Evolutionary conservation across 805 yeast genomes (phyloP).

Genomic region (Saturnispora halmiae): DNA sequence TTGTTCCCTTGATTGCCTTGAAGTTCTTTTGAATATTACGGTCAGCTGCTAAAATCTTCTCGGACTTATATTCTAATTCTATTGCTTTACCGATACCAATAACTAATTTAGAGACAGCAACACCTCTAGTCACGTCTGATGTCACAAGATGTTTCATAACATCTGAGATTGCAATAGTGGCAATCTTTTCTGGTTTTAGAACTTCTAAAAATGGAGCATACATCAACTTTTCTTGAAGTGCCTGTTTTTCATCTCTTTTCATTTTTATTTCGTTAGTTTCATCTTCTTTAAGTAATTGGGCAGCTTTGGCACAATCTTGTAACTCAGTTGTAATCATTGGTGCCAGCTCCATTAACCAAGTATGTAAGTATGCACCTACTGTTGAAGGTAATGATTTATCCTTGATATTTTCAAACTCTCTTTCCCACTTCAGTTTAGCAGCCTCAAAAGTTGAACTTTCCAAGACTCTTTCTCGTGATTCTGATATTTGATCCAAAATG

Average conservation of each 20-base stretch:
- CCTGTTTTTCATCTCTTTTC: slow-evolving; percentile 16
- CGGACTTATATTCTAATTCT: slow-evolving; percentile 75
- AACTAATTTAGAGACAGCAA: slow-evolving; percentile 77
- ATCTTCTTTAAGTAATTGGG: slow-evolving; percentile 19
- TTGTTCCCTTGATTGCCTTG: slow-evolving; percentile 39
- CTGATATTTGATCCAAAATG: slow-evolving; percentile 60
- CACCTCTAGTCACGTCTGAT: slow-evolving; percentile 69
- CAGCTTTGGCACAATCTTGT: slow-evolving; percentile 40
- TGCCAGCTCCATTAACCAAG: slow-evolving; percentile 70
- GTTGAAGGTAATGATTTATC: slow-evolving; percentile 42
- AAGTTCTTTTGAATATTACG: slow-evolving; percentile 45
- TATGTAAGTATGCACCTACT: slow-evolving; percentile 67
- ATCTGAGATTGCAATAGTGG: slow-evolving; percentile 79
- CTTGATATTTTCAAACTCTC: slow-evolving; percentile 49
- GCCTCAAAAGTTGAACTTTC: slow-evolving; percentile 78
- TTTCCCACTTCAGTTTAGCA: slow-evolving; percentile 83
- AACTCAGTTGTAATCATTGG: slow-evolving; percentile 66
- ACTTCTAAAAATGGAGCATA: slow-evolving; percentile 73
- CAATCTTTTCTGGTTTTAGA: slow-evolving; percentile 71
- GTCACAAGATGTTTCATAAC: slow-evolving; percentile 64
- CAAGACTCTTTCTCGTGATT: slow-evolving; percentile 62
- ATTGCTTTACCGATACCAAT: slow-evolving; percentile 74
- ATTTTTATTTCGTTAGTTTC: slow-evolving; percentile 13
- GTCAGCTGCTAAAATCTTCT: slow-evolving; percentile 50
- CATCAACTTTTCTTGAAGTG: slow-evolving; percentile 32